These are phyloP conservation scores for Aphanoascus verrucosus DNA, from an alignment of 2,329 filamentous ascomycete genomes.

Conservation along the genomic window DNA sequence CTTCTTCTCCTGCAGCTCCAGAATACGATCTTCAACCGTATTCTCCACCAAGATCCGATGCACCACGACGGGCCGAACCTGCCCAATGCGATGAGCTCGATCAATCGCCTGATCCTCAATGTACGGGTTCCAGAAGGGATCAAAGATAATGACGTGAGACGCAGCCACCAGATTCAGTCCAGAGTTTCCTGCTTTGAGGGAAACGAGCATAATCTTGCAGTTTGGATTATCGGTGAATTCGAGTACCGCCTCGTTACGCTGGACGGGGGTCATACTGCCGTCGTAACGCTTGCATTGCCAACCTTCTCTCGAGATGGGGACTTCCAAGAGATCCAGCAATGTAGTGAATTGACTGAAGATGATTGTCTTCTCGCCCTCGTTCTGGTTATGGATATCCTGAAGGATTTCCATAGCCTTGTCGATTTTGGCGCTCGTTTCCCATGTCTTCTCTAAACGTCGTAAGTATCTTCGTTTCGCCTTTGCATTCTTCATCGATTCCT, in stretches of 20 bases:
- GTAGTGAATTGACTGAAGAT: conserved; percentile 76
- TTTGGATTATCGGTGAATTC: conserved; percentile 54
- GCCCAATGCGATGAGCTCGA: conserved; percentile 78
- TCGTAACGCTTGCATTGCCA: conserved; percentile 61
- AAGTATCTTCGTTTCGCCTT: conserved; percentile 60
- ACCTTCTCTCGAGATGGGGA: conserved; percentile 52
- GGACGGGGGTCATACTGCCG: conserved; percentile 57
- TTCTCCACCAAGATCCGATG: conserved; percentile 66
- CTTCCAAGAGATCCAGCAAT: conserved; percentile 64
- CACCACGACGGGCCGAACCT: conserved; percentile 61
- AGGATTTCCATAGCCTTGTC: conserved; percentile 58
- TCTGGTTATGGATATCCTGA: conserved; percentile 37
- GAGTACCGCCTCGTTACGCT: conserved; percentile 56
- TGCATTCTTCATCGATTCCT: conserved; percentile 53
- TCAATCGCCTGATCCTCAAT: conserved; percentile 89
- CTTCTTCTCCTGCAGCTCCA: conserved; percentile 68
- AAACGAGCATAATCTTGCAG: conserved; percentile 63
- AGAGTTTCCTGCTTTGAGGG: conserved; percentile 69
- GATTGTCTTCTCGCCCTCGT: conserved; percentile 60
- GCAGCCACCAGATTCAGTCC: conserved; percentile 78
- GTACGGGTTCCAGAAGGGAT: conserved; percentile 91
- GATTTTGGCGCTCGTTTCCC: conserved; percentile 65
- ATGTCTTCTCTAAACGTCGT: conserved; percentile 55
- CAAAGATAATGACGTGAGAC: conserved; percentile 77
- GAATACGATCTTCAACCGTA: conserved; percentile 81